Percentiles rank a stretch among this genome's conserved stretches.
Evolutionary conservation across 75 land plant genomes (phyloP).

Genomic region (Pinus albicaulis): DNA sequence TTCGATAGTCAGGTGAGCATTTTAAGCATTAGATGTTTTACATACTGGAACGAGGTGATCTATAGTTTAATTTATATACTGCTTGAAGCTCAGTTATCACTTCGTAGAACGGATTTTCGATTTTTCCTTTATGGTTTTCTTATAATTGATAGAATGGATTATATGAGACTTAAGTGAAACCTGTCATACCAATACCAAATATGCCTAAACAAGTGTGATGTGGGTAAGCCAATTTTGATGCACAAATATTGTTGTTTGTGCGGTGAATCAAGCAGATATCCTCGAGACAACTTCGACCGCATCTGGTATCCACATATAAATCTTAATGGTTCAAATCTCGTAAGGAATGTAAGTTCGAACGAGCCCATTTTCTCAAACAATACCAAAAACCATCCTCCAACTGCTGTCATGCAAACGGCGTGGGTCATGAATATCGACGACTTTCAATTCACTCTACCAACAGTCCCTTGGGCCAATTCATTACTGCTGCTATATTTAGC

Average conservation of each 20-base stretch:
- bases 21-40: not conserved
- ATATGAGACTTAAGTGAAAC: too few relatives aligned
- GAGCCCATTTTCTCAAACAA: not conserved
- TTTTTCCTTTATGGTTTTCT: not conserved
- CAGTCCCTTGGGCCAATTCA: not conserved
- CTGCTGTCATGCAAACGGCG: not conserved
- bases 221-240: too few relatives aligned
- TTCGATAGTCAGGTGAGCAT: not conserved
- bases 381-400: not conserved
- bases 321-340: not conserved
- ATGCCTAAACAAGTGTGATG: too few relatives aligned
- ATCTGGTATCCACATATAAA: not conserved
- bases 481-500: not conserved
- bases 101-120: not conserved
- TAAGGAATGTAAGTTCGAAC: not conserved
- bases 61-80: not conserved
- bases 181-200: too few relatives aligned
- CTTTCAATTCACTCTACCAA: too few relatives aligned
- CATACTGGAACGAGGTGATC: not conserved
- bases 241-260: not conserved
- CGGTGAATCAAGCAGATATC: not conserved
- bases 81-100: not conserved
- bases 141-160: not conserved
- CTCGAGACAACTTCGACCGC: not conserved
- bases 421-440: too few relatives aligned